These are phyloP conservation scores for Cryptosporidium ubiquitum DNA, from an alignment of 169 alveolate genomes.

Conservation along the genomic window DNA sequence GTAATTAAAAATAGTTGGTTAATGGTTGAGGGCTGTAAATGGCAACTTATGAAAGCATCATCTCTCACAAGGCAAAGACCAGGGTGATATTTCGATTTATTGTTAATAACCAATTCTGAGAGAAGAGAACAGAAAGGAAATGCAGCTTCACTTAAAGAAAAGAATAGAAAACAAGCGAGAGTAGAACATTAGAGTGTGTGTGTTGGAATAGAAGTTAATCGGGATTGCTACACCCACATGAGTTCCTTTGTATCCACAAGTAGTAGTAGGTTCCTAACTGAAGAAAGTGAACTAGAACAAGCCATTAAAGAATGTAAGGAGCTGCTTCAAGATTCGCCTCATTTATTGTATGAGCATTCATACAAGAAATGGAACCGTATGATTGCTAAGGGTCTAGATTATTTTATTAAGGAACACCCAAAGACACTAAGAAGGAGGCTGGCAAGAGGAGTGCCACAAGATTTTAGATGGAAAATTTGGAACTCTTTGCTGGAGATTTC, in stretches of 20 bases:
- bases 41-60: not conserved
- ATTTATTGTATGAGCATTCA: slow-evolving; percentile 17
- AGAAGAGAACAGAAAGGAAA: not conserved
- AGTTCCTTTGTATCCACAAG: slow-evolving; percentile 16
- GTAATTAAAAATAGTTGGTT: not conserved
- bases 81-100: not conserved
- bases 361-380: slow-evolving; percentile 78
- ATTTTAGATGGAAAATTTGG: slow-evolving; percentile 80
- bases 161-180: not conserved
- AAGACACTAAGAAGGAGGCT: slow-evolving; percentile 79
- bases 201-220: not conserved
- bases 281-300: slow-evolving; percentile 7
- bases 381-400: slow-evolving; percentile 76
- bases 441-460: slow-evolving; percentile 81
- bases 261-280: not conserved
- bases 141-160: not conserved
- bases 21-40: not conserved
- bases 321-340: slow-evolving; percentile 54
- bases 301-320: slow-evolving; percentile 65
- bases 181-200: not conserved
- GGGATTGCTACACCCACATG: not conserved
- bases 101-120: not conserved
- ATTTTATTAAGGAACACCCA: slow-evolving; percentile 76
- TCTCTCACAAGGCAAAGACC: not conserved
- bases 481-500: slow-evolving; percentile 16